These are phyloP conservation scores for Phytopythium montanum DNA, from an alignment of 352 stramenopile species.

Conservation along the genomic window DNA sequence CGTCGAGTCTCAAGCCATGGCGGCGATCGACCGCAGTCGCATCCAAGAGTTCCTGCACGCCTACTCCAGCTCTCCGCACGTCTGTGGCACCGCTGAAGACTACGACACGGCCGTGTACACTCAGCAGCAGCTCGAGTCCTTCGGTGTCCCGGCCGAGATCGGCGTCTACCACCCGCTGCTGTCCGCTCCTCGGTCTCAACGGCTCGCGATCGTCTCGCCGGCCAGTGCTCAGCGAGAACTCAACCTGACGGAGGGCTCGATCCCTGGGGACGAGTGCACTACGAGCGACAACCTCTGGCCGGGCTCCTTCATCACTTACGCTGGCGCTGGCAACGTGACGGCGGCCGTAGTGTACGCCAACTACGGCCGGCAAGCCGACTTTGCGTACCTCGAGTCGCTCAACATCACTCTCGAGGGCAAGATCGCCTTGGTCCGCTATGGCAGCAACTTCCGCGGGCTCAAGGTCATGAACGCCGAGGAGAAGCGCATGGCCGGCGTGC, in stretches of 20 bases:
- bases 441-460: slow-evolving; percentile 37
- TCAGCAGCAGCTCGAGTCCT: slow-evolving; percentile 14
- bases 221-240: slow-evolving; percentile 18
- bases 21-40: slow-evolving; percentile 1
- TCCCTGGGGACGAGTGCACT: slow-evolving; percentile 61
- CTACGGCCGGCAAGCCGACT: slow-evolving; percentile 38
- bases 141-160: slow-evolving; percentile 52
- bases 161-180: slow-evolving; percentile 64
- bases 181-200: slow-evolving; percentile 42
- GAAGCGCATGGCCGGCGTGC: slow-evolving; percentile 37
- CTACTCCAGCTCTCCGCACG: slow-evolving; percentile 19
- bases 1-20: background rate
- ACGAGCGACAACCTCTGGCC: slow-evolving; percentile 49
- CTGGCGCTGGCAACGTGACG: slow-evolving; percentile 28
- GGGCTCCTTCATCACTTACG: slow-evolving; percentile 39
- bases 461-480: slow-evolving; percentile 67
- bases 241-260: slow-evolving; percentile 49
- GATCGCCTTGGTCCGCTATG: slow-evolving; percentile 68
- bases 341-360: slow-evolving; percentile 52
- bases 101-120: slow-evolving; percentile 26
- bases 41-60: slow-evolving; percentile 8
- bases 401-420: slow-evolving; percentile 50
- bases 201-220: slow-evolving; percentile 39
- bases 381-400: slow-evolving; percentile 42
- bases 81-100: slow-evolving; percentile 17